These are phyloP conservation scores for Chernovozyma sophiae-reginae DNA, from an alignment of 1,139 yeast species.

Conservation along the genomic window DNA sequence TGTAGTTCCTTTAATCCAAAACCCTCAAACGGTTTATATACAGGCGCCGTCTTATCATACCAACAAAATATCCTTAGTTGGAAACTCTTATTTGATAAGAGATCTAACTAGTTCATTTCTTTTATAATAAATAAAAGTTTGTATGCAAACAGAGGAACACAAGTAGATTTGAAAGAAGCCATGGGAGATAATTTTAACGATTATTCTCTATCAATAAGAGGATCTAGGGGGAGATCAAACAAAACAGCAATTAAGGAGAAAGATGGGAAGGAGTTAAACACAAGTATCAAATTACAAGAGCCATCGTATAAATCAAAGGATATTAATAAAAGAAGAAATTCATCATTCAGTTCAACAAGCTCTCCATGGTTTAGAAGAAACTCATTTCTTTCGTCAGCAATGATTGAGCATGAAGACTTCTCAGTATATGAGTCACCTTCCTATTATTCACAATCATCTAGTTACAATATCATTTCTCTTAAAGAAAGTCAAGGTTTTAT, in stretches of 20 bases:
- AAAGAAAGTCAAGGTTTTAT: constrained; percentile 69
- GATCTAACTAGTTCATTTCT: no score
- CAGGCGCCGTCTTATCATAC: not conserved
- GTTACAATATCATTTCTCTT: constrained; percentile 43
- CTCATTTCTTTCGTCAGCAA: constrained; percentile 55
- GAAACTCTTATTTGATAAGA: no score
- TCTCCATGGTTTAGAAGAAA: constrained; percentile 58
- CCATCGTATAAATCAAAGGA: not conserved
- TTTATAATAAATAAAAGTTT: no score
- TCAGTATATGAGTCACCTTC: constrained; percentile 50
- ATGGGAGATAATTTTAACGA: not conserved
- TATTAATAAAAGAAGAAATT: constrained; percentile 22
- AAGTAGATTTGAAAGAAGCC: no score
- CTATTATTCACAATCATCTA: constrained; percentile 26
- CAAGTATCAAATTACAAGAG: not conserved
- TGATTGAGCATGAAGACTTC: constrained; percentile 60
- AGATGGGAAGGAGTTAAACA: not conserved
- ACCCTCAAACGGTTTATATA: not conserved
- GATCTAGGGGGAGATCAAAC: not conserved
- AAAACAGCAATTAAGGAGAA: not conserved
- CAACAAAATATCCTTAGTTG: not conserved
- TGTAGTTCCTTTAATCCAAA: no score
- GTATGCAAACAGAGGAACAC: no score
- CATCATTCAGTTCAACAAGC: constrained; percentile 45
- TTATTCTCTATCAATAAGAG: not conserved